Conservation (phyloP, 495 filamentous ascomycete species). For the Parathielavia hyrcaniae region DNA sequence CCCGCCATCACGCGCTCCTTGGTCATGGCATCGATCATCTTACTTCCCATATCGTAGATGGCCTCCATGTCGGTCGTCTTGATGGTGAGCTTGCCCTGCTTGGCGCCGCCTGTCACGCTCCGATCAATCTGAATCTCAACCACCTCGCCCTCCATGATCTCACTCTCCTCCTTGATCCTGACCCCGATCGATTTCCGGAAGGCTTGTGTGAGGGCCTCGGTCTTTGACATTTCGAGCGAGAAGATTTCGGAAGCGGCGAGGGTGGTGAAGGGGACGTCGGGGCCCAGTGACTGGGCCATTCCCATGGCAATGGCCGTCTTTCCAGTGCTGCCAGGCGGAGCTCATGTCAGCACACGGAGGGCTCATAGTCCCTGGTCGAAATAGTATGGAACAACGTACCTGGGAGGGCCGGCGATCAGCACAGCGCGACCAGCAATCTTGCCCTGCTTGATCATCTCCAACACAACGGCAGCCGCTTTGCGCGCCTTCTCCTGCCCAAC, state of each 20-base stretch:
- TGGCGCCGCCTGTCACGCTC: conserved; percentile 90
- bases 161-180: conserved; percentile 94
- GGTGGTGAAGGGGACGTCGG: conserved; percentile 94
- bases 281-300: conserved; percentile 90
- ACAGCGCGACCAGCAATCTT: conserved; percentile 96
- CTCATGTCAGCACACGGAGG: conserved; percentile 9
- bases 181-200: conserved; percentile 97
- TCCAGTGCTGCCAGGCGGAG: conserved; percentile 57
- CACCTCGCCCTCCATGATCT: conserved; percentile 98
- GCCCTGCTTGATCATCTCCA: conserved; percentile 97
- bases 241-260: conserved; percentile 95
- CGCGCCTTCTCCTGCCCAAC: conserved; percentile 95
- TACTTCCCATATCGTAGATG: conserved; percentile 97
- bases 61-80: conserved; percentile 99
- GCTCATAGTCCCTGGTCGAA: neutral
- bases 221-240: conserved; percentile 98
- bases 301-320: conserved; percentile 99
- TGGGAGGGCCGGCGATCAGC: conserved; percentile 91
- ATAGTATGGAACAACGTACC: conserved; percentile 33
- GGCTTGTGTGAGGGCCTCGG: conserved; percentile 92
- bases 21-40: conserved; percentile 99
- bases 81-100: conserved; percentile 98
- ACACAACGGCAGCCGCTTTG: conserved; percentile 88
- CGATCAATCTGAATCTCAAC: conserved; percentile 99
- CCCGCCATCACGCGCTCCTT: conserved; percentile 98